A percentile compares a stretch with the other conserved stretches of the same genome.
Conservation (phyloP, 2,329 filamentous ascomycete genomes). For the Exophiala aquamarina region DNA sequence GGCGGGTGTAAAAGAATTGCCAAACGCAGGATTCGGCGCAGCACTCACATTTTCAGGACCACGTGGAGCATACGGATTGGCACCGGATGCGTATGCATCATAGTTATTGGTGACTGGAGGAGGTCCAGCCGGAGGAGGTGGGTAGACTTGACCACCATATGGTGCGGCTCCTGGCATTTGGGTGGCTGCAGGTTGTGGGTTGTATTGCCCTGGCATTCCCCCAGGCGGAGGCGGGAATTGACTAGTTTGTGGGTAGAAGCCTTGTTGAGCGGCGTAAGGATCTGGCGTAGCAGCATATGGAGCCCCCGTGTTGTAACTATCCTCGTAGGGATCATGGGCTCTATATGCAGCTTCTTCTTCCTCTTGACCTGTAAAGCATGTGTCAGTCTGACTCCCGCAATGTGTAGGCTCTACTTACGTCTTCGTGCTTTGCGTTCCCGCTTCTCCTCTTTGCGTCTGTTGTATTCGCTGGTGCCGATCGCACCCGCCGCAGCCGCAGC, state of each 20-base stretch:
- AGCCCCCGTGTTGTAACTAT: constrained; percentile 38
- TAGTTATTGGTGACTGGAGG: constrained; percentile 31
- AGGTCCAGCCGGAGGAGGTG: constrained; percentile 39
- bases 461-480: constrained; percentile 57
- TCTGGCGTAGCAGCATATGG: constrained; percentile 41
- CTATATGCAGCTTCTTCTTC: constrained; percentile 17
- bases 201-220: constrained; percentile 20
- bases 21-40: constrained; percentile 33
- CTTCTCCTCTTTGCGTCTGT: constrained; percentile 57
- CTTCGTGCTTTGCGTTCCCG: constrained; percentile 47
- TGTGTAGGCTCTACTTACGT: constrained; percentile 22
- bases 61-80: constrained; percentile 41
- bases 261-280: constrained; percentile 33
- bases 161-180: constrained; percentile 13
- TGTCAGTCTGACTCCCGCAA: constrained; percentile 10
- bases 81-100: constrained; percentile 36
- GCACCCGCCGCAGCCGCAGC: constrained; percentile 59
- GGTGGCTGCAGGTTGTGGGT: constrained; percentile 18
- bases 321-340: constrained; percentile 39
- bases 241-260: constrained; percentile 42
- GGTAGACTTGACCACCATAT: constrained; percentile 10
- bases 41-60: constrained; percentile 53
- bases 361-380: constrained; percentile 13
- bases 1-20: constrained; percentile 28
- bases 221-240: constrained; percentile 45